A percentile compares a stretch with the other conserved stretches of the same genome.
Evolutionary conservation across 257 asterid species (phyloP).

Genomic region (Petrea volubilis): DNA sequence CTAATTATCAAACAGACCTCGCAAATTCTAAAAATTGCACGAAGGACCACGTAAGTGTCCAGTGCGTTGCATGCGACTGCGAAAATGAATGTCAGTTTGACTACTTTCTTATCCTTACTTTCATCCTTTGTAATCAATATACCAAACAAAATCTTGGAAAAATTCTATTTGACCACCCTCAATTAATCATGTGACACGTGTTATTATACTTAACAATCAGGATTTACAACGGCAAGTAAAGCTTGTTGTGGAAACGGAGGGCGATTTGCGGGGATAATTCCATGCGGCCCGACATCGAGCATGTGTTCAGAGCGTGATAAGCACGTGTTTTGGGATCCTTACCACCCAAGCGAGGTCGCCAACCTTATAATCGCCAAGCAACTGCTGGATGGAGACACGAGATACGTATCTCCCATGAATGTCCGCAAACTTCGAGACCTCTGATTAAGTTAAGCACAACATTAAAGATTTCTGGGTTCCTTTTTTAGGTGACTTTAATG

Average conservation of each 20-base stretch:
- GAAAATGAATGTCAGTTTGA: too few relatives aligned
- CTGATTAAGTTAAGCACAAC: slow-evolving; percentile 14
- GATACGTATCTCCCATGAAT: slow-evolving; percentile 69
- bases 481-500: neutral
- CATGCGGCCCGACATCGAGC: slow-evolving; percentile 91
- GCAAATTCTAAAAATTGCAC: too few relatives aligned
- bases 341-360: slow-evolving; percentile 94
- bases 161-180: too few relatives aligned
- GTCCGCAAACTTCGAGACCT: slow-evolving; percentile 73
- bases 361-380: slow-evolving; percentile 81
- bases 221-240: slow-evolving; percentile 59
- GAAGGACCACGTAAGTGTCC: too few relatives aligned
- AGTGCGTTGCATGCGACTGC: too few relatives aligned
- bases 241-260: slow-evolving; percentile 97
- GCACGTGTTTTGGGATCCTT: slow-evolving; percentile 93
- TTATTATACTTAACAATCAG: too few relatives aligned
- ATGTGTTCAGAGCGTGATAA: slow-evolving; percentile 68
- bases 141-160: too few relatives aligned
- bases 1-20: too few relatives aligned
- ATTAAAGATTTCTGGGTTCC: neutral
- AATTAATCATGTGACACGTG: too few relatives aligned
- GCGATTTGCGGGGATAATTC: slow-evolving; percentile 78
- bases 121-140: too few relatives aligned
- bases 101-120: too few relatives aligned
- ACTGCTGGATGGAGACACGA: slow-evolving; percentile 63